phyloP scores from a whole-genome alignment of 106 monocot genomes.

The Dendrobium nobile region DNA sequence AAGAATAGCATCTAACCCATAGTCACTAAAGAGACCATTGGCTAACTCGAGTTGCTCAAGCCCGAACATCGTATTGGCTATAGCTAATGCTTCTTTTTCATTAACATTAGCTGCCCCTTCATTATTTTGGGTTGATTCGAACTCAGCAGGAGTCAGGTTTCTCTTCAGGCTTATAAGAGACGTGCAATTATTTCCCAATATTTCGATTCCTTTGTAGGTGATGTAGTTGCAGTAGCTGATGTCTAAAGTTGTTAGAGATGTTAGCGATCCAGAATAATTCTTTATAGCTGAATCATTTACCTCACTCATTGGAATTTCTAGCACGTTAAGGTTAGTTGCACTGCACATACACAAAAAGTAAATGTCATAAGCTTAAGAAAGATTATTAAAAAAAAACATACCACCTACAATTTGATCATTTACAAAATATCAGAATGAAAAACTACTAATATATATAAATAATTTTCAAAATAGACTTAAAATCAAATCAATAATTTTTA shows the following conservation, averaged over 20 bases:
- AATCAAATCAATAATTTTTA: too few relatives aligned
- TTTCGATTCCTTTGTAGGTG: conserved; percentile 39
- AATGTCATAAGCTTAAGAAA: background rate
- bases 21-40: conserved; percentile 39
- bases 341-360: background rate
- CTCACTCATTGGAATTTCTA: conserved; percentile 56
- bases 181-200: conserved; percentile 40
- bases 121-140: background rate
- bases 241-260: conserved; percentile 26
- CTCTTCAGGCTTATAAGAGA: conserved; percentile 32
- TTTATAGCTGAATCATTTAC: conserved; percentile 26
- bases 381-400: too few relatives aligned
- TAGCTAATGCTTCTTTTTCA: conserved; percentile 36
- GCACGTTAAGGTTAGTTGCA: conserved; percentile 14
- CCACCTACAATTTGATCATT: too few relatives aligned
- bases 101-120: conserved; percentile 10
- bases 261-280: conserved; percentile 18
- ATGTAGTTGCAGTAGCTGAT: conserved; percentile 52
- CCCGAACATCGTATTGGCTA: conserved; percentile 39
- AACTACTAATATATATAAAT: too few relatives aligned
- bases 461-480: too few relatives aligned
- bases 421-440: too few relatives aligned
- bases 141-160: conserved; percentile 38
- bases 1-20: conserved; percentile 32
- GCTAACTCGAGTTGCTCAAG: conserved; percentile 46